A percentile compares a stretch with the other conserved stretches of the same genome.
Evolutionary conservation across 495 filamentous ascomycete species (phyloP).

Genomic region (Peziza echinospora): DNA sequence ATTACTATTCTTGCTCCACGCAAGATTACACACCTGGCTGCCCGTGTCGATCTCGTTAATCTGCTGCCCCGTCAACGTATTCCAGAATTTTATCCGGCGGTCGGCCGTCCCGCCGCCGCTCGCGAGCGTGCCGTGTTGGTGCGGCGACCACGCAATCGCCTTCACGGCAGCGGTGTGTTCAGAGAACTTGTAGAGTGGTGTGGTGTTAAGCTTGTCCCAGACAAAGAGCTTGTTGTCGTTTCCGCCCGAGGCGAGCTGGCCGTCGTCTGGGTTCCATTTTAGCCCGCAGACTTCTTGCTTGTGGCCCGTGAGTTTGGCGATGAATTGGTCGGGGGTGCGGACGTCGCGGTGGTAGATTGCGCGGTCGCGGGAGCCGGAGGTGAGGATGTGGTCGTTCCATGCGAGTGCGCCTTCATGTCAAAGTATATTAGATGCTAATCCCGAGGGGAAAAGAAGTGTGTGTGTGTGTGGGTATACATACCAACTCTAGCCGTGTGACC

Average conservation of each 20-base stretch:
- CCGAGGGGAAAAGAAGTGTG: not conserved
- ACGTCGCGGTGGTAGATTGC: conserved; percentile 90
- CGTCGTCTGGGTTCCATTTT: conserved; percentile 88
- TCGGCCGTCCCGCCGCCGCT: conserved; percentile 92
- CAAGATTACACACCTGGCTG: conserved; percentile 88
- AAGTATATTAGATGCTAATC: too few species aligned
- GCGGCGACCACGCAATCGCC: conserved; percentile 95
- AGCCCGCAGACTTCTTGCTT: conserved; percentile 98
- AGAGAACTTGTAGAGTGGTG: conserved; percentile 74
- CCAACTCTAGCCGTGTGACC: conserved; percentile 81
- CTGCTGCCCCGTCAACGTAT: conserved; percentile 56
- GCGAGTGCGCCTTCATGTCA: conserved; percentile 45
- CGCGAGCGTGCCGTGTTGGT: conserved; percentile 82
- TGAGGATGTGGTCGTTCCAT: conserved; percentile 95
- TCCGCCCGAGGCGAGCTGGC: conserved; percentile 84
- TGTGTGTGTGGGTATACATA: conserved; percentile 3
- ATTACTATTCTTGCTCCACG: conserved; percentile 87
- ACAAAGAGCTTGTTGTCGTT: conserved; percentile 98
- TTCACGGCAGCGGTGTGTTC: conserved; percentile 93
- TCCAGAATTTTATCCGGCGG: conserved; percentile 91
- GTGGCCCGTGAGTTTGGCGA: conserved; percentile 69
- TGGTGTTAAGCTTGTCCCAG: conserved; percentile 79
- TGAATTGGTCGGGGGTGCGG: conserved; percentile 72
- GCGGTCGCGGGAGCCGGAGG: conserved; percentile 83
- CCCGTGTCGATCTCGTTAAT: conserved; percentile 84